Conservation (phyloP, 371 early-diverging fungal species). For the Blakeslea trispora region DNA sequence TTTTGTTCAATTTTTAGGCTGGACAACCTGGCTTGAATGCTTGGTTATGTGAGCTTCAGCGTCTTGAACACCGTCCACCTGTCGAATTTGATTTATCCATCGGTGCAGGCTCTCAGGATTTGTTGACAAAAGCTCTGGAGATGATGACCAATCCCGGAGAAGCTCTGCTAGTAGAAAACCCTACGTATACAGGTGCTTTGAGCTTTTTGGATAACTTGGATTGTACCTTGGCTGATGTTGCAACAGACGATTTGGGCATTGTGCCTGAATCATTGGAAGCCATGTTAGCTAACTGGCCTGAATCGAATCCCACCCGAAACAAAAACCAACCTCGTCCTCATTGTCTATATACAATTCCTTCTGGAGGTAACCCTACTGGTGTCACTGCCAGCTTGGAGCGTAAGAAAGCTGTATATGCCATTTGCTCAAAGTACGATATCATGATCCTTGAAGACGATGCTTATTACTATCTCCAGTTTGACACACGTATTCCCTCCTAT, state of each 20-base stretch:
- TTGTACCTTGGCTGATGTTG: constrained; percentile 61
- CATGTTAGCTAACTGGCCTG: constrained; percentile 53
- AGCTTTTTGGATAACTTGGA: constrained; percentile 71
- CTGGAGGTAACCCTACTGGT: constrained; percentile 79
- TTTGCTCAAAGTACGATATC: constrained; percentile 62
- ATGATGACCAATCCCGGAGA: constrained; percentile 69
- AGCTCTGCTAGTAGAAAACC: constrained; percentile 70
- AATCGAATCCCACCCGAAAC: constrained; percentile 29
- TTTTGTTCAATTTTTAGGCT: constrained; percentile 35
- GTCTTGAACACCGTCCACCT: constrained; percentile 61
- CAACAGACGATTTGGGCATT: constrained; percentile 59
- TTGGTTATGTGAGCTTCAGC: constrained; percentile 69
- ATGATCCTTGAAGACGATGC: constrained; percentile 81
- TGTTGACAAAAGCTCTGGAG: constrained; percentile 76
- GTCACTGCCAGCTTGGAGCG: constrained; percentile 62
- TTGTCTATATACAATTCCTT: constrained; percentile 61
- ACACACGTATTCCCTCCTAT: constrained; percentile 58
- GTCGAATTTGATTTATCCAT: constrained; percentile 63
- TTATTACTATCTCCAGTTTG: constrained; percentile 72
- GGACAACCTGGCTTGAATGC: constrained; percentile 64
- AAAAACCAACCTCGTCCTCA: constrained; percentile 51
- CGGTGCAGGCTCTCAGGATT: constrained; percentile 78
- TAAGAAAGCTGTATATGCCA: constrained; percentile 61
- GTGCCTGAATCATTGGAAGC: constrained; percentile 51
- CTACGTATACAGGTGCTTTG: constrained; percentile 76